Conservation (phyloP, 2,329 filamentous ascomycete genomes). For the Talaromyces funiculosus region DNA sequence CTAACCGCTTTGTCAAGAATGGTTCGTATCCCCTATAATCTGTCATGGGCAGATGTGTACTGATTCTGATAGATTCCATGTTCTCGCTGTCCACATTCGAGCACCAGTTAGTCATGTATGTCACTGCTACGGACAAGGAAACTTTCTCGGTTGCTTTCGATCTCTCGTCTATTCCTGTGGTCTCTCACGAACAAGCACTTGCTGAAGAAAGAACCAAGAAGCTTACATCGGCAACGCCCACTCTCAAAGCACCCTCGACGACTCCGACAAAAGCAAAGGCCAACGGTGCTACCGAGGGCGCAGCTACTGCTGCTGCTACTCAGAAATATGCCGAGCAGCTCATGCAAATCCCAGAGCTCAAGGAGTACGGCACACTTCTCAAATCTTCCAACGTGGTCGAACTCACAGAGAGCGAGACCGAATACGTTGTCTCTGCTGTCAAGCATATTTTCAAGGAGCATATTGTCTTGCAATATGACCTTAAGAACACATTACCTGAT, state of each 20-base stretch:
- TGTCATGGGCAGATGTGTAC: constrained; percentile 6
- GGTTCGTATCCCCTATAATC: constrained; percentile 47
- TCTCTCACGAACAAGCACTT: constrained; percentile 91
- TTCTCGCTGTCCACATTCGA: constrained; percentile 93
- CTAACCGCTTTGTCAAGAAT: constrained; percentile 85
- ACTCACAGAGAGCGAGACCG: constrained; percentile 93
- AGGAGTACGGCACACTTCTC: constrained; percentile 80
- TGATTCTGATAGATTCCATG: constrained; percentile 66
- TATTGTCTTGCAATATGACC: constrained; percentile 89
- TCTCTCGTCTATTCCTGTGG: constrained; percentile 81
- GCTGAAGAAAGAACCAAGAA: constrained; percentile 97
- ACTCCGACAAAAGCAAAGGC: constrained; percentile 67
- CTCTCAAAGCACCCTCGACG: constrained; percentile 84
- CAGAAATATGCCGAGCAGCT: constrained; percentile 88
- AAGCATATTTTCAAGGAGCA: constrained; percentile 99
- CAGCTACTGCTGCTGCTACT: constrained; percentile 69
- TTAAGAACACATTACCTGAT: constrained; percentile 93
- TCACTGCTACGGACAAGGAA: constrained; percentile 82
- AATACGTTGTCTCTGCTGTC: constrained; percentile 88
- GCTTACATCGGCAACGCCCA: constrained; percentile 84
- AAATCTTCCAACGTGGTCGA: constrained; percentile 84
- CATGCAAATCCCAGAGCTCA: constrained; percentile 82
- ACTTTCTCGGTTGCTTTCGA: constrained; percentile 85
- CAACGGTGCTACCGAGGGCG: constrained; percentile 64
- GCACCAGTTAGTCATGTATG: constrained; percentile 95